Percentiles rank a stretch among this genome's conserved stretches.
Conservation (phyloP, 306 rosid species). For the Hippophae tibetana region DNA sequence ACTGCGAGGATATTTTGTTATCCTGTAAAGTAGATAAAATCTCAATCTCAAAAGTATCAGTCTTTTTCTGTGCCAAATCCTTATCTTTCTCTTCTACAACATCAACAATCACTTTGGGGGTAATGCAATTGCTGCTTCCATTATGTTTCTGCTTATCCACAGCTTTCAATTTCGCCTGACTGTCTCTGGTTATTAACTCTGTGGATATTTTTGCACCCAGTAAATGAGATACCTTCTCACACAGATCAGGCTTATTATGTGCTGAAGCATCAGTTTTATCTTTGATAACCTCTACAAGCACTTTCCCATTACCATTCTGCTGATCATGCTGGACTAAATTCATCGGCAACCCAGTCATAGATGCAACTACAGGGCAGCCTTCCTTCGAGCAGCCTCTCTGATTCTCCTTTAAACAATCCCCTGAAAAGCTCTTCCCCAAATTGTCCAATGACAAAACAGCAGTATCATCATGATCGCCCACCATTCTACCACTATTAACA, state of each 20-base stretch:
- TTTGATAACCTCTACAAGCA: slow-evolving; percentile 15
- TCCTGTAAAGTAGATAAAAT: too few relatives aligned
- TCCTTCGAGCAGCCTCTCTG: not conserved
- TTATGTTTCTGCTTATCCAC: slow-evolving; percentile 24
- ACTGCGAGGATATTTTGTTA: too few relatives aligned
- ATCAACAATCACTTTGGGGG: slow-evolving; percentile 8
- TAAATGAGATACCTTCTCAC: slow-evolving; percentile 22
- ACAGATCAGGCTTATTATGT: slow-evolving; percentile 20
- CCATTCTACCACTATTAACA: slow-evolving; percentile 9
- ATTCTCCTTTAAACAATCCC: slow-evolving; percentile 22
- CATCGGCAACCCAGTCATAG: slow-evolving; percentile 17
- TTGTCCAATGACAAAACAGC: slow-evolving; percentile 9
- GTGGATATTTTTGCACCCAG: slow-evolving; percentile 26
- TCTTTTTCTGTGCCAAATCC: slow-evolving; percentile 14
- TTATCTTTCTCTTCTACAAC: slow-evolving; percentile 16
- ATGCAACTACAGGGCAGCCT: slow-evolving; percentile 15
- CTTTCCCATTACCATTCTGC: slow-evolving; percentile 27
- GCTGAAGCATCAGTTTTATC: slow-evolving; percentile 12
- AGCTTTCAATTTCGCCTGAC: slow-evolving; percentile 10
- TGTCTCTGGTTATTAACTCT: slow-evolving; percentile 21
- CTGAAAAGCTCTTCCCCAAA: slow-evolving; percentile 18
- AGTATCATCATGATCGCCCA: slow-evolving; percentile 5
- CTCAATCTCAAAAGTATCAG: not conserved
- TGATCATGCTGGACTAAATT: slow-evolving; percentile 27
- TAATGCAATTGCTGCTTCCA: slow-evolving; percentile 9